Conservation (phyloP, 768 basidiomycete species). For the Tricholomella constricta region DNA sequence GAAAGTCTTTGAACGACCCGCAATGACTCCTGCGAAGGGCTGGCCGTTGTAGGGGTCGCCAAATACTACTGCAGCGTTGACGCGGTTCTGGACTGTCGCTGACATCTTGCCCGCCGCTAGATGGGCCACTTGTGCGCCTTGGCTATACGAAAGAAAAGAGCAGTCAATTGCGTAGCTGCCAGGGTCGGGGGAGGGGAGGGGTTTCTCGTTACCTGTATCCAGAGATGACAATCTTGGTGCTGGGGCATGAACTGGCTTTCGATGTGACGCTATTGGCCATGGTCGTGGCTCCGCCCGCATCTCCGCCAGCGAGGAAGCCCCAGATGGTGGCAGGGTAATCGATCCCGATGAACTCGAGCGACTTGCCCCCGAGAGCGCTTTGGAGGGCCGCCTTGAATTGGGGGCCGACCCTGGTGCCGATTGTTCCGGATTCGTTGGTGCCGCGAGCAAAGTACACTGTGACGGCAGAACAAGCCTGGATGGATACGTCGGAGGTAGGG, state of each 20-base stretch:
- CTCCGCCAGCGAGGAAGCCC: slow-evolving; percentile 41
- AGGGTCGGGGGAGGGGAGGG: no score
- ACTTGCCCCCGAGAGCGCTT: slow-evolving; percentile 26
- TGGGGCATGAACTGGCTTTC: slow-evolving; percentile 29
- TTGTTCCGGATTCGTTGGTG: slow-evolving; percentile 33
- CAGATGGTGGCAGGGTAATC: slow-evolving; percentile 35
- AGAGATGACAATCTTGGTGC: slow-evolving; percentile 36
- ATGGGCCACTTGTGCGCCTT: slow-evolving; percentile 38
- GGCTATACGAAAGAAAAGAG: slow-evolving; percentile 14
- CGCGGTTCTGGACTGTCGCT: slow-evolving; percentile 6
- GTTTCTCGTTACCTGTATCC: slow-evolving; percentile 40
- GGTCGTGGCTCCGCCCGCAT: slow-evolving; percentile 32
- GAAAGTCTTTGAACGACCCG: slow-evolving; percentile 3
- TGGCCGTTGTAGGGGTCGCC: slow-evolving; percentile 20
- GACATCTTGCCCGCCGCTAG: slow-evolving; percentile 36
- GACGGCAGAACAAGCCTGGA: slow-evolving; percentile 29
- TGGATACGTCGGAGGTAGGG: no score
- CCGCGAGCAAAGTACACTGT: slow-evolving; percentile 41
- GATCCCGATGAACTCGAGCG: slow-evolving; percentile 38
- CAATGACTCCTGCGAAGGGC: slow-evolving; percentile 10
- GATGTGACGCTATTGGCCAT: slow-evolving; percentile 36
- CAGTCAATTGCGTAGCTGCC: no score
- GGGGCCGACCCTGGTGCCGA: slow-evolving; percentile 40
- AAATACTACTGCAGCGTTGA: slow-evolving; percentile 16
- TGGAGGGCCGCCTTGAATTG: slow-evolving; percentile 34